Percentiles rank a stretch among this genome's conserved stretches.
Evolutionary conservation across 805 yeast genomes (phyloP).

Genomic region (Yamadazyma nakazawae): DNA sequence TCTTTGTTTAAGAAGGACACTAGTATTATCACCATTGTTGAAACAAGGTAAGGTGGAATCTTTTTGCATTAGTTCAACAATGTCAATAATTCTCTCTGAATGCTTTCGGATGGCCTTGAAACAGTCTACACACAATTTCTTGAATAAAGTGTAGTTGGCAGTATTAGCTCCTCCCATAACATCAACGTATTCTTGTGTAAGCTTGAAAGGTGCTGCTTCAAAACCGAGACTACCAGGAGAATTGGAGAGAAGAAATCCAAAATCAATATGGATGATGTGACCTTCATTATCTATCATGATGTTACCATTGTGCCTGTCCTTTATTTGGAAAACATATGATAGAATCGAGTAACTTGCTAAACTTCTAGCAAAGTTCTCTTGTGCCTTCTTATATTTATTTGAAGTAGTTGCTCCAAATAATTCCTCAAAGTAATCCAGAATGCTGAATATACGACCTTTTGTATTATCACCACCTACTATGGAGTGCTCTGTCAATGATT

Average conservation of each 20-base stretch:
- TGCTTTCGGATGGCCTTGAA: constrained; percentile 71
- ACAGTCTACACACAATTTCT: constrained; percentile 61
- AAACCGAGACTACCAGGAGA: constrained; percentile 97
- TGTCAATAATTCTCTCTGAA: constrained; percentile 68
- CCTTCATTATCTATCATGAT: constrained; percentile 96
- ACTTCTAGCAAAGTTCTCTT: constrained; percentile 79
- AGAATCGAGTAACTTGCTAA: constrained; percentile 90
- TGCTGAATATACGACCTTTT: constrained; percentile 64
- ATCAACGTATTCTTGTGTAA: constrained; percentile 86
- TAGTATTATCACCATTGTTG: constrained; percentile 80
- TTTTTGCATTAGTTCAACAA: constrained; percentile 92
- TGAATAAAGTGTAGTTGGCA: constrained; percentile 57
- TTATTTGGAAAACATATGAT: constrained; percentile 85
- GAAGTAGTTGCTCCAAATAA: constrained; percentile 67
- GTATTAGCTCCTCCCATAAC: constrained; percentile 77
- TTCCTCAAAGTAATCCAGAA: constrained; percentile 74
- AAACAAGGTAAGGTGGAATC: constrained; percentile 91
- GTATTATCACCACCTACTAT: constrained; percentile 61
- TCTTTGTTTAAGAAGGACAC: constrained; percentile 74
- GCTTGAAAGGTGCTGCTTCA: constrained; percentile 96
- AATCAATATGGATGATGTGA: constrained; percentile 91
- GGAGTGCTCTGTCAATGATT: constrained; percentile 78
- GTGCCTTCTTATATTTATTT: constrained; percentile 64
- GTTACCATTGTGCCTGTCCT: constrained; percentile 96
- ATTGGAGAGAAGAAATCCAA: constrained; percentile 88